Evolutionary conservation across 23 red algal genomes (phyloP).

Genomic region (Gracilaria vermiculophylla): DNA sequence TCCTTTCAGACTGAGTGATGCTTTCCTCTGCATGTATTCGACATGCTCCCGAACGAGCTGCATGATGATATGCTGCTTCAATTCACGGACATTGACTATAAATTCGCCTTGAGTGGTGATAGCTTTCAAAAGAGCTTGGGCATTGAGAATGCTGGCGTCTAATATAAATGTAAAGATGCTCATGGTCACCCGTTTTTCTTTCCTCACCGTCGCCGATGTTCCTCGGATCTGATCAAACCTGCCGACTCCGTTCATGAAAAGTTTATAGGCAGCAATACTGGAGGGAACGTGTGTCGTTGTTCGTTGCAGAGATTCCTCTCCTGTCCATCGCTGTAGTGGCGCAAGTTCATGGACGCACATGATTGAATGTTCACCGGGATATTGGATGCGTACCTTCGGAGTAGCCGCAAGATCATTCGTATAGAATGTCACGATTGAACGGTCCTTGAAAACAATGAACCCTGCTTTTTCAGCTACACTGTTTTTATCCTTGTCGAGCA

Average conservation of each 20-base stretch:
- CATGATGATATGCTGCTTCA: not conserved
- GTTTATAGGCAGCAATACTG: not conserved
- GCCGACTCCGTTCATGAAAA: constrained; percentile 25
- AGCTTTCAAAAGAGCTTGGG: not conserved
- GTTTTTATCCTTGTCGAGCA: not conserved
- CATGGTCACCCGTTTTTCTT: constrained; percentile 1
- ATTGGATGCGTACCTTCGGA: not conserved
- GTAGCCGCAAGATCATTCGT: not conserved
- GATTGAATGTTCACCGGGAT: not conserved
- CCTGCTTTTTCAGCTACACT: not conserved
- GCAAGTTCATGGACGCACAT: not conserved
- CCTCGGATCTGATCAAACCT: constrained; percentile 18
- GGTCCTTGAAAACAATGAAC: not conserved
- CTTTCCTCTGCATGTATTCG: not conserved
- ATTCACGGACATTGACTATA: not conserved
- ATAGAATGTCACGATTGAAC: constrained; percentile 2
- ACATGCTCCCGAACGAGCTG: not conserved
- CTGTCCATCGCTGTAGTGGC: not conserved
- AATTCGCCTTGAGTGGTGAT: not conserved
- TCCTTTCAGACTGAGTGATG: not conserved
- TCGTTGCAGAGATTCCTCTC: not conserved
- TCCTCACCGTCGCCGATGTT: not conserved
- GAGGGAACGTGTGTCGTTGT: not conserved
- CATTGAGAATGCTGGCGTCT: not conserved
- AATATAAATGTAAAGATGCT: not conserved